Evolutionary conservation across 495 filamentous ascomycete species (phyloP).

Genomic region (Talaromyces liani): DNA sequence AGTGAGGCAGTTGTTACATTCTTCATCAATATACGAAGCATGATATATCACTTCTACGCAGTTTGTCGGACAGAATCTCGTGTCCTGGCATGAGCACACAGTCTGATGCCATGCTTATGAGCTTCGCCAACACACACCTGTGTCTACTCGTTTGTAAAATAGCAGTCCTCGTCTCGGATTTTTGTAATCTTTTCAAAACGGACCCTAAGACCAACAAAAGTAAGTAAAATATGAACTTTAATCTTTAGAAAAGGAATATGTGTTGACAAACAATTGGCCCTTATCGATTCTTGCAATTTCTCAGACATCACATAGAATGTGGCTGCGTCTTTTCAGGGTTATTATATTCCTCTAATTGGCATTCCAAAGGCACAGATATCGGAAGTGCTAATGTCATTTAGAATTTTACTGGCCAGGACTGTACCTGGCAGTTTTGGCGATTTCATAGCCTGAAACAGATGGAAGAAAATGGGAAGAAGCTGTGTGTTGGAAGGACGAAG

Average conservation of each 20-base stretch:
- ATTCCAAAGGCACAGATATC: too few species aligned
- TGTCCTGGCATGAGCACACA: constrained; percentile 45
- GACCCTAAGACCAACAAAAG: too few species aligned
- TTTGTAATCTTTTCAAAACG: constrained; percentile 18
- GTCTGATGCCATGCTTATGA: constrained; percentile 30
- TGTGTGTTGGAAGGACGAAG: too few species aligned
- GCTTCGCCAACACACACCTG: constrained; percentile 45
- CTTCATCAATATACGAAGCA: constrained; percentile 40
- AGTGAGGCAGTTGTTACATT: constrained; percentile 14
- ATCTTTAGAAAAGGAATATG: too few species aligned
- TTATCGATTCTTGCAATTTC: background rate
- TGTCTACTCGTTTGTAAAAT: constrained; percentile 40
- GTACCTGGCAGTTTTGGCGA: too few species aligned
- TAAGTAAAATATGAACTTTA: too few species aligned
- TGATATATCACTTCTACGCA: constrained; percentile 50
- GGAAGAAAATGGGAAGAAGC: too few species aligned
- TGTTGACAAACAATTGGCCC: background rate
- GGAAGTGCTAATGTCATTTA: too few species aligned
- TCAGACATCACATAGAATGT: too few species aligned
- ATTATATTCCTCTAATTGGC: too few species aligned
- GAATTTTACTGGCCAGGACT: too few species aligned
- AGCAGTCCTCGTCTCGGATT: constrained; percentile 37
- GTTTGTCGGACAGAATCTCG: constrained; percentile 39
- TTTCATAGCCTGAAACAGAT: too few species aligned
- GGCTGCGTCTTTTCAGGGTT: background rate